phyloP scores from a whole-genome alignment of 1,284 basidiomycete genomes.

The Hymenochaete sp. region DNA sequence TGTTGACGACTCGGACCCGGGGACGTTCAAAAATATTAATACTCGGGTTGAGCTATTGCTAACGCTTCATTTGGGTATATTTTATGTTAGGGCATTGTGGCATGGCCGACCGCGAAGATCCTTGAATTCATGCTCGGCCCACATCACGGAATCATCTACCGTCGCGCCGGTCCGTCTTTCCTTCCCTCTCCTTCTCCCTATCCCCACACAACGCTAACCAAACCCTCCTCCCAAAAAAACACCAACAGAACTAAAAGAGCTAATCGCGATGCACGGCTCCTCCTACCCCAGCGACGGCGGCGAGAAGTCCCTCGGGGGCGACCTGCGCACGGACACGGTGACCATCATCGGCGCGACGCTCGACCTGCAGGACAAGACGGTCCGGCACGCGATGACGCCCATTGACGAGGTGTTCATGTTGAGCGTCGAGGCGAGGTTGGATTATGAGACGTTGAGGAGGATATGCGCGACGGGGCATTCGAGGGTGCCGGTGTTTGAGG shows the following conservation, averaged over 20 bases:
- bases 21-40: no score
- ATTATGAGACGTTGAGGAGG: constrained; percentile 67
- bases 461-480: constrained; percentile 77
- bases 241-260: constrained; percentile 47
- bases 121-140: constrained; percentile 56
- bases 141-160: constrained; percentile 54
- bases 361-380: constrained; percentile 61
- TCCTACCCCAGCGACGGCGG: no score
- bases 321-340: constrained; percentile 64
- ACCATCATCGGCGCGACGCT: constrained; percentile 70
- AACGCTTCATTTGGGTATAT: neutral
- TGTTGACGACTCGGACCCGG: no score
- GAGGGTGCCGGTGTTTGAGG: constrained; percentile 66
- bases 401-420: constrained; percentile 78
- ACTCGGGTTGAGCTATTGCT: neutral
- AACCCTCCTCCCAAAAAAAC: neutral
- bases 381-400: constrained; percentile 69
- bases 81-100: constrained; percentile 50
- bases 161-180: constrained; percentile 31
- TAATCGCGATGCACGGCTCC: constrained; percentile 62
- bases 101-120: constrained; percentile 74
- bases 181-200: neutral
- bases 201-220: neutral
- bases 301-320: constrained; percentile 51
- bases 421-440: constrained; percentile 69